A percentile compares a stretch with the other conserved stretches of the same genome.
Evolutionary conservation across 129 eudicot species (phyloP).

Genomic region (Flaveria brownii): DNA sequence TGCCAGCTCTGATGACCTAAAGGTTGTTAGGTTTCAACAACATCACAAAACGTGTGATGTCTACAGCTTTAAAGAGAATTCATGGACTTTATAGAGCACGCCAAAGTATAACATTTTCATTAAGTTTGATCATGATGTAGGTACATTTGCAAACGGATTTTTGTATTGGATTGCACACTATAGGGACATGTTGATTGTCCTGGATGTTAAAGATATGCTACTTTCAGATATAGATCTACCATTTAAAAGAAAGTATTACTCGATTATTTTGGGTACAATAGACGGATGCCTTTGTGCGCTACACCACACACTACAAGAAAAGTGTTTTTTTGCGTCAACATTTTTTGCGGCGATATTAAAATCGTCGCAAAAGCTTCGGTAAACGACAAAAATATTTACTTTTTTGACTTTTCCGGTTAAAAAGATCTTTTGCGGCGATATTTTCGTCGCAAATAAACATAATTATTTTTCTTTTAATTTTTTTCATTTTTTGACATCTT

Average conservation of each 20-base stretch:
- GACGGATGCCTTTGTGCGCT: constrained; percentile 19
- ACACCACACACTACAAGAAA: no score
- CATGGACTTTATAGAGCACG: constrained; percentile 17
- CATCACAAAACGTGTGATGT: background rate
- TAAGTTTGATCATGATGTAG: background rate
- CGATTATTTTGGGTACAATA: background rate
- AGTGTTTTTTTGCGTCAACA: no score
- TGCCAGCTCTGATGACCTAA: constrained; percentile 5
- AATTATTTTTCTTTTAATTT: no score
- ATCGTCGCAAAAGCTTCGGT: no score
- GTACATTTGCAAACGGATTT: constrained; percentile 24
- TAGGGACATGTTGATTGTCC: background rate
- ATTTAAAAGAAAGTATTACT: background rate
- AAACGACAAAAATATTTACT: no score
- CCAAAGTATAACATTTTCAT: background rate
- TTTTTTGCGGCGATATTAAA: no score
- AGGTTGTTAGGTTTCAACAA: constrained; percentile 9
- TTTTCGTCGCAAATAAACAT: no score
- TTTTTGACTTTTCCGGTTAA: no score
- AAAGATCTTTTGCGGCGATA: no score
- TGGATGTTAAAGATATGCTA: constrained; percentile 20
- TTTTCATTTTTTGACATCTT: no score
- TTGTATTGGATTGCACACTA: background rate
- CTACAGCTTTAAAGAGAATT: background rate
- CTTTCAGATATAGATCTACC: background rate